Evolutionary conservation across 192 early-diverging fungal genomes (phyloP), one percentile per base, ranked within the genome.

Genomic region (Coemansia pectinata): DNA sequence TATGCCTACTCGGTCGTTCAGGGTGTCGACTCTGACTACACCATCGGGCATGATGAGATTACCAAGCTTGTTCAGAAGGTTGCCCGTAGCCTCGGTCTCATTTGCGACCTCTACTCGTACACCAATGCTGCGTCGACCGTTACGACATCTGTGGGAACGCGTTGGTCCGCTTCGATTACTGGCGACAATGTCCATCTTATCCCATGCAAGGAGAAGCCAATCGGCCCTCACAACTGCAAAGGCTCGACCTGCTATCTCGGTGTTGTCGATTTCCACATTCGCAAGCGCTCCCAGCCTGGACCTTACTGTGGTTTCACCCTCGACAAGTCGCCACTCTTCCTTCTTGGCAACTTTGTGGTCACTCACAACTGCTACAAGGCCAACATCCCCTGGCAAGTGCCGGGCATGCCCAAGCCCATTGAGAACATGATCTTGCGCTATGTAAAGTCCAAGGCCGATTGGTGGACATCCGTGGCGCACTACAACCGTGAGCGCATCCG

Each of bases 391-490:
- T 99, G 98, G 98, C 96, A 97, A 74, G 96, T 99, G 17, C 95
- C 96, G 52, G 96, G 96, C 41, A 88, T 99, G 87, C 96, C 98
- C n/a, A 91, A 88, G 36, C 93, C 98, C 5, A 93, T 99, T 65
- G 96, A 98, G 75, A 98, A 97, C 86, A 97, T 99, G 94, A 97
- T 99, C 74, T 79, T 98, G 71, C 91, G 96, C 45, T 99, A 99
- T 83, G 96, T 99, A 66, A 98, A 98, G 84, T 90, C 95, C 62
- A 99, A 99, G 85, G 96, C 98, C n/a, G 98, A 99, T 85, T 99
- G 98, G 98, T 99, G 98, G 98, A 98, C 95, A 1, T 93, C 92
- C 25, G 95, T 97, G 25, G 90, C 96, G 12, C 96, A 99, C 86
- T 99, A 98, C 82, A 99, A 97, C 85, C 92, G 98, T 70, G 98